Base-by-base conservation (phyloP, 139 green algal species). In the Monoraphidium neglectum region DNA sequence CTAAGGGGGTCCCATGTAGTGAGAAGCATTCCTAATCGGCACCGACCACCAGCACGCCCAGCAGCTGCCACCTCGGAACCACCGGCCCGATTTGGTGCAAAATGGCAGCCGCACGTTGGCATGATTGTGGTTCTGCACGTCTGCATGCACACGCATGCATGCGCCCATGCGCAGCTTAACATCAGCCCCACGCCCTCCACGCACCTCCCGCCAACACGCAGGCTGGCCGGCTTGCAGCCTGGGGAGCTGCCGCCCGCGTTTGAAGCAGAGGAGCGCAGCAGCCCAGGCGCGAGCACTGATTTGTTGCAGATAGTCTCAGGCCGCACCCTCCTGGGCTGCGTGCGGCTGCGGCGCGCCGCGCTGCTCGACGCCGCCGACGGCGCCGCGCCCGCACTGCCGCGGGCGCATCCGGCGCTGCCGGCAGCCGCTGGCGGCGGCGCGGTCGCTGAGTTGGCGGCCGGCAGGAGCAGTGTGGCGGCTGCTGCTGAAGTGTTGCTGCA, bases 241-340 rank as follows among this genome's bases (percentile, higher is more conserved):
- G 81, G 81, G 18, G 61, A 86, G 65, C 81, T 86, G 36, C 81
- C 81, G 4, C 53, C 63, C 68, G 70, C 70, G 15, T 86, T 86
- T 43, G 81, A 86, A 46, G 76, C 49, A 18, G 81, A 86, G 64
- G 47, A 80, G 66, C 70, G 81, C n/a, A 43, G 40, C 37, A 26
- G 43, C 26, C 70, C 70, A 33, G 61, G 30, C 26, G 35, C 60
- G 35, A 74, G 36, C 35, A 5, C 26, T 18, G 57, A 72, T 30
- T 66, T 86, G 47, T 62, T 86, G 70, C 81, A 86, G 32, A 76
- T 86, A 47, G 81, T 86, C 40, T 80, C 78, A 49, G 81, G 76
- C 43, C 74, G 81, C n/a, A 79, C 56, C 18, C 76, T 82, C 30
- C 57, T 86, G 47, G 81, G 81, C 2, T 49, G 59, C 15, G 76